Base-by-base conservation (phyloP, 1,284 basidiomycete species). In the Puccinia coronata region DNA sequence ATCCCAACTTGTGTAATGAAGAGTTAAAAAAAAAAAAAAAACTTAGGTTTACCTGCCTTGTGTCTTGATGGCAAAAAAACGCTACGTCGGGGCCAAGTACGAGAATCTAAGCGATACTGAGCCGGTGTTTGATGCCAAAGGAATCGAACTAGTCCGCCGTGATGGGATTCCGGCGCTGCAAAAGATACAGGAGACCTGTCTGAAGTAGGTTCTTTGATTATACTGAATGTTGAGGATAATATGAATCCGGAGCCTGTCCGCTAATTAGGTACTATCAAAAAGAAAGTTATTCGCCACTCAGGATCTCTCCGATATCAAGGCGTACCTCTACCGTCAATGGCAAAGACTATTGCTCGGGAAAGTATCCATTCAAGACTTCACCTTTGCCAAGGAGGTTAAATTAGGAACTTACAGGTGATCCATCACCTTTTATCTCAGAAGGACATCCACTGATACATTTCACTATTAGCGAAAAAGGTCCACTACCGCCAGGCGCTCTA, bases 1-100 rank as follows among this genome's bases (percentile, higher is more conserved):
- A 59, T 14, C 11, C 3, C 57, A 63, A 6, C 5, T 36, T n/a
- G n/a, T n/a, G n/a, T n/a, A n/a, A n/a, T n/a, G n/a, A n/a, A n/a
- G n/a, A n/a, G n/a, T n/a, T n/a, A n/a, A 23, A 47, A 2, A n/a
- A 36, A 47, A 36, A 28, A 14, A 31, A 80, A 31, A 0, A 16
- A 28, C 18, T 16, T 82, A 95, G 93, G 93, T 98, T 4, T 99
- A 98, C 86, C 89, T 95, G 74, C 96, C 95, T 1, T 96, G 93
- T 82, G 91, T 98, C 0, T 89, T 99, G 31, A 90, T 98, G 88
- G 94, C 96, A 0, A 99, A 99, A 88, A 98, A 98, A 86, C 90
- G 95, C 82, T 98, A 98, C 84, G 96, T 97, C 12, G 96, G 96
- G 1, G 95, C 93, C 88, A 97, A 96, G 86, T 98, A 92, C 84